Base-by-base conservation (phyloP, 2,329 filamentous ascomycete genomes). In the Alternaria brassicicola region DNA sequence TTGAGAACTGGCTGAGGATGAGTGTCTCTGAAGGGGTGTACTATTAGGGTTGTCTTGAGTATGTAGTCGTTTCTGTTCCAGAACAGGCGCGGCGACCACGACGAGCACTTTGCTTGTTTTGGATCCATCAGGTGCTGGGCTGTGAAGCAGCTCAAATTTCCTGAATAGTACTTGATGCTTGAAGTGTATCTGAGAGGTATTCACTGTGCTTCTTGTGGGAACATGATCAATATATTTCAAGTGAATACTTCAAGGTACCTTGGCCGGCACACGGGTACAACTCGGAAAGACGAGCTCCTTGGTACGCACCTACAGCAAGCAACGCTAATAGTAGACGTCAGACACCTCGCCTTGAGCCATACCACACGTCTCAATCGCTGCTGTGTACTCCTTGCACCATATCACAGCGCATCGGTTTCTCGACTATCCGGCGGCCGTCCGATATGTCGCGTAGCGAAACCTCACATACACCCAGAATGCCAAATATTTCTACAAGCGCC, bases 1-100 rank as follows among this genome's bases (percentile, higher is more conserved):
- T 78, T 52, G 61, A 73, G 28, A 67, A 68, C 17, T 39, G 12
- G 19, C 36, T 13, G 66, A 62, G n/a, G 67, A 48, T 28, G 43
- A 53, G 55, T 17, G 33, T 38, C 38, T 25, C 10, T 30, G 21
- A 33, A 45, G 17, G n/a, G 36, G 39, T 59, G 55, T 49, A 59
- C 43, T 47, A 48, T 31, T 19, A 25, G 49, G 19, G 41, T 46
- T 19, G 43, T 51, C 35, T 47, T 30, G n/a, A 50, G 51, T n/a
- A 17, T 42, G 21, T 6, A n/a, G n/a, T 4, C 17, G 7, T 4
- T 46, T 13, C 30, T 30, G 30, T 51, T 38, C 10, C 13, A 13
- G 13, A 23, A 21, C 21, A 6, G 41, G 36, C 23, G 23, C 19
- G 10, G 36, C 23, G 19, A 21, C 8, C 35, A 38, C 17, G 9